A percentile compares a stretch with the other conserved stretches of the same genome.
Conservation (phyloP, 192 early-diverging fungal genomes). For the Podila horticola region DNA sequence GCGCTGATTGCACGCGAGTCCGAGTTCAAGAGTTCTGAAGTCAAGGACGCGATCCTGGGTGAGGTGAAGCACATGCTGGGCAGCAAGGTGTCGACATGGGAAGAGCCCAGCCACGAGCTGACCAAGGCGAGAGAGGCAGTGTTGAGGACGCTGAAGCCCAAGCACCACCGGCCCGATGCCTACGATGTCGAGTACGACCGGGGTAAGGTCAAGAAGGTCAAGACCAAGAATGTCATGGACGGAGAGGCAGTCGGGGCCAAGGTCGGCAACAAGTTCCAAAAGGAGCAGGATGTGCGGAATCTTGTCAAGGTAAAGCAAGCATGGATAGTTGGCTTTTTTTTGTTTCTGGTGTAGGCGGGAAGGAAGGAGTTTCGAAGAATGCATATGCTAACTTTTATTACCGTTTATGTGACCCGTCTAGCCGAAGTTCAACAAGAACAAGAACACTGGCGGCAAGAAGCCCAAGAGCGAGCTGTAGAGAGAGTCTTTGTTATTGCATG, state of each 20-base stretch:
- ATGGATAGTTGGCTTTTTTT: too few relatives aligned
- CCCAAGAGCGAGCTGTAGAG: too few relatives aligned
- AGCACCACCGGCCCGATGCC: constrained; percentile 58
- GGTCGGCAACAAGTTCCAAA: constrained; percentile 57
- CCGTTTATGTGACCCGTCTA: background rate
- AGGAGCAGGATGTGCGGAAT: constrained; percentile 51
- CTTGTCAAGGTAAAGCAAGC: constrained; percentile 39
- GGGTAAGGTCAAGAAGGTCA: constrained; percentile 79
- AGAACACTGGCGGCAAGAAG: constrained; percentile 29
- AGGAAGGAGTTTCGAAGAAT: background rate
- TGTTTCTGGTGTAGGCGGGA: background rate
- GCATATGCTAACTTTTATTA: background rate
- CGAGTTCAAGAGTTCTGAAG: constrained; percentile 58
- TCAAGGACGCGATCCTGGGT: constrained; percentile 63
- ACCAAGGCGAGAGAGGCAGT: constrained; percentile 44
- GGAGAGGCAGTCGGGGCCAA: constrained; percentile 42
- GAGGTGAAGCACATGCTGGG: constrained; percentile 42
- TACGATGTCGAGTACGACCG: constrained; percentile 81
- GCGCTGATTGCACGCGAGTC: constrained; percentile 60
- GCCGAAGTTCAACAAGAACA: constrained; percentile 43
- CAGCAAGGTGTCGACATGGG: constrained; percentile 52
- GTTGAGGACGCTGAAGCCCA: constrained; percentile 60
- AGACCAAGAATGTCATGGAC: constrained; percentile 59
- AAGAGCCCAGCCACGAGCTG: constrained; percentile 22
- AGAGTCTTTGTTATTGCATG: background rate